Evolutionary conservation across 2,329 filamentous ascomycete genomes (phyloP).

Genomic region (Cladophialophora immunda): DNA sequence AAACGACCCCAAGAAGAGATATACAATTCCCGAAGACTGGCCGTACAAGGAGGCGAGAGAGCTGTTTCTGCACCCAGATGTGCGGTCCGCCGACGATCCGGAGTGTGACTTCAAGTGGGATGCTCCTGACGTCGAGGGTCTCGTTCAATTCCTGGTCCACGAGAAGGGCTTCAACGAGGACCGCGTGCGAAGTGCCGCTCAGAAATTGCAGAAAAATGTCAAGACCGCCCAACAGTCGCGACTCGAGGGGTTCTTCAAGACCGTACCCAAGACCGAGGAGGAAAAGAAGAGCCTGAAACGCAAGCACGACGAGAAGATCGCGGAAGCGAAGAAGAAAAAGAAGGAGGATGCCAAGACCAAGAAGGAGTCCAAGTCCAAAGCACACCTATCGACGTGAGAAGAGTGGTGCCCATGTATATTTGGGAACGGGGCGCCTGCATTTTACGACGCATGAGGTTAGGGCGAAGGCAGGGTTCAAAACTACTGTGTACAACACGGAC

Average conservation of each 20-base stretch:
- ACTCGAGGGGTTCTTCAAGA: slow-evolving; percentile 96
- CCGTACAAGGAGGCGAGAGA: slow-evolving; percentile 90
- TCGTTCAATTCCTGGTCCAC: slow-evolving; percentile 86
- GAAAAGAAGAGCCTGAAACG: slow-evolving; percentile 87
- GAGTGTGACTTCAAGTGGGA: slow-evolving; percentile 99
- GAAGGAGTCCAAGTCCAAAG: slow-evolving; percentile 87
- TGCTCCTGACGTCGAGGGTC: slow-evolving; percentile 85
- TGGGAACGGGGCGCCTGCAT: not conserved
- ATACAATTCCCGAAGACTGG: slow-evolving; percentile 92
- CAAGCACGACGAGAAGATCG: slow-evolving; percentile 90
- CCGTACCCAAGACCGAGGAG: slow-evolving; percentile 83
- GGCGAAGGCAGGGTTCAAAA: slow-evolving; percentile 1
- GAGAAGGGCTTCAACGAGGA: slow-evolving; percentile 99
- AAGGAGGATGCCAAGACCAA: slow-evolving; percentile 97
- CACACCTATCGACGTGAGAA: slow-evolving; percentile 67
- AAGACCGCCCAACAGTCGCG: slow-evolving; percentile 91
- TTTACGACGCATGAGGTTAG: slow-evolving; percentile 13
- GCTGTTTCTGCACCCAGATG: slow-evolving; percentile 91
- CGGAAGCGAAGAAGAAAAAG: slow-evolving; percentile 92
- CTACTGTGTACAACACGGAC: not conserved
- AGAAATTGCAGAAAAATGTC: slow-evolving; percentile 84
- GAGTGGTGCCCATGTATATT: not conserved
- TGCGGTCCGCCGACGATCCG: slow-evolving; percentile 80
- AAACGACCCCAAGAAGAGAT: slow-evolving; percentile 79
- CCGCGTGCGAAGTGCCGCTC: slow-evolving; percentile 80